A percentile compares a stretch with the other conserved stretches of the same genome.
These are phyloP conservation scores for Cephalotrichum gorgonifer DNA, from an alignment of 2,329 filamentous ascomycete species.

Conservation along the genomic window DNA sequence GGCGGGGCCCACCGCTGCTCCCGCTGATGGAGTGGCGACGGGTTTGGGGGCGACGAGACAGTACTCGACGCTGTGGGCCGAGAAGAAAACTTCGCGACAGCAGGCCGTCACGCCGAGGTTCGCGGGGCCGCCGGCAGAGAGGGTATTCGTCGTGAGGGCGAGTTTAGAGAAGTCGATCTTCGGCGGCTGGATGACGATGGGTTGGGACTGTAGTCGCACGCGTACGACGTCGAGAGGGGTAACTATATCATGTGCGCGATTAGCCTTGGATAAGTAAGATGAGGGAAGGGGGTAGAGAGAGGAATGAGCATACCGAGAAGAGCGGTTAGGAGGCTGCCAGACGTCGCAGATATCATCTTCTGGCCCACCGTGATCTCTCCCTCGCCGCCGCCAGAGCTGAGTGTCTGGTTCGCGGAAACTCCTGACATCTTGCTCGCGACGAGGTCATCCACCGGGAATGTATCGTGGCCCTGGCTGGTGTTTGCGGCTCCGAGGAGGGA, in stretches of 20 bases:
- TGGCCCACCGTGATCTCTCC: conserved; percentile 70
- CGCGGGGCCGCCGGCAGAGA: conserved; percentile 60
- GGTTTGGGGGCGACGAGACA: conserved; percentile 63
- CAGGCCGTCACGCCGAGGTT: conserved; percentile 89
- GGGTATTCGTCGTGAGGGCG: conserved; percentile 43
- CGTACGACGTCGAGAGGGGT: conserved; percentile 96
- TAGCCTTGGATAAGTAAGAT: neutral
- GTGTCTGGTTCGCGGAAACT: neutral
- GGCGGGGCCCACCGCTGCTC: conserved; percentile 27
- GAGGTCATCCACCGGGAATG: conserved; percentile 1
- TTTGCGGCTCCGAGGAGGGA: neutral
- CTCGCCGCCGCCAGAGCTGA: conserved; percentile 17
- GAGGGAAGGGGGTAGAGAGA: neutral
- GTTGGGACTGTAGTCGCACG: conserved; percentile 84
- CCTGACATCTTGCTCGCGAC: neutral
- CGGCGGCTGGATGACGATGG: conserved; percentile 32
- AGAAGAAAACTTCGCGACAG: conserved; percentile 95
- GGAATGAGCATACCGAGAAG: conserved; percentile 57
- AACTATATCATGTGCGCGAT: conserved; percentile 39
- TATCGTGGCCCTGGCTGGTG: conserved; percentile 1
- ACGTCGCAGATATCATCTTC: conserved; percentile 91
- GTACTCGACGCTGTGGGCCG: conserved; percentile 71
- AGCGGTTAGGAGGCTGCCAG: conserved; percentile 82
- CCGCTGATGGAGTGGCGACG: conserved; percentile 16
- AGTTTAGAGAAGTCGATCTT: conserved; percentile 45